Percentiles rank a stretch among this genome's conserved stretches.
These are phyloP conservation scores for Rhodofomes roseus DNA, from an alignment of 1,284 basidiomycete genomes.

Conservation along the genomic window DNA sequence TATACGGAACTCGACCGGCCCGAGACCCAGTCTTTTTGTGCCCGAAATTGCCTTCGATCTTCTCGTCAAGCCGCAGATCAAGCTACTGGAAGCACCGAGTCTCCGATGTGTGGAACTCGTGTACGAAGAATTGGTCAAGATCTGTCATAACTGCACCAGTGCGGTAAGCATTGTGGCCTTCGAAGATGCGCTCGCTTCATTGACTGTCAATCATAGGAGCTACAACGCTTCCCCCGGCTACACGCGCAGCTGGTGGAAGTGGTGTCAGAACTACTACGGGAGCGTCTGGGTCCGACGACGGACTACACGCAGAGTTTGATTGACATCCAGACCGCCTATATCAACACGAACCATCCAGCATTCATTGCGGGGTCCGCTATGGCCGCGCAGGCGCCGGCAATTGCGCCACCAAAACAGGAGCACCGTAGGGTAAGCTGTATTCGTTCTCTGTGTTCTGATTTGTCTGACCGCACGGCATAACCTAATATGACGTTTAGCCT, in stretches of 20 bases:
- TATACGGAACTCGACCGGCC: conserved; percentile 97
- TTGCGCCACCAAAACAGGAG: conserved; percentile 38
- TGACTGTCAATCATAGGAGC: conserved; percentile 54
- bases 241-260: conserved; percentile 95
- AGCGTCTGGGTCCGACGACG: conserved; percentile 93
- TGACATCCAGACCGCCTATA: conserved; percentile 97
- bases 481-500: conserved; percentile 18
- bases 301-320: conserved; percentile 97
- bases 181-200: not conserved
- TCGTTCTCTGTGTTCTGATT: not conserved
- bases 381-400: conserved; percentile 39
- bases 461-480: conserved; percentile 13
- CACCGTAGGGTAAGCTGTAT: conserved; percentile 49
- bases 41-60: conserved; percentile 98
- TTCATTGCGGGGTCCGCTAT: conserved; percentile 74
- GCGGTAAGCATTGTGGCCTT: conserved; percentile 45
- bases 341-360: conserved; percentile 97
- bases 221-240: conserved; percentile 94
- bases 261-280: conserved; percentile 94
- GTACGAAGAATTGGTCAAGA: conserved; percentile 99
- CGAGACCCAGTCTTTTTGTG: conserved; percentile 93
- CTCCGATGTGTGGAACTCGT: conserved; percentile 96
- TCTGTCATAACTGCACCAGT: conserved; percentile 97
- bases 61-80: conserved; percentile 98
- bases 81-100: conserved; percentile 91